phyloP scores from a whole-genome alignment of 2,329 filamentous ascomycete species.

The Neofusicoccum umdonicola region DNA sequence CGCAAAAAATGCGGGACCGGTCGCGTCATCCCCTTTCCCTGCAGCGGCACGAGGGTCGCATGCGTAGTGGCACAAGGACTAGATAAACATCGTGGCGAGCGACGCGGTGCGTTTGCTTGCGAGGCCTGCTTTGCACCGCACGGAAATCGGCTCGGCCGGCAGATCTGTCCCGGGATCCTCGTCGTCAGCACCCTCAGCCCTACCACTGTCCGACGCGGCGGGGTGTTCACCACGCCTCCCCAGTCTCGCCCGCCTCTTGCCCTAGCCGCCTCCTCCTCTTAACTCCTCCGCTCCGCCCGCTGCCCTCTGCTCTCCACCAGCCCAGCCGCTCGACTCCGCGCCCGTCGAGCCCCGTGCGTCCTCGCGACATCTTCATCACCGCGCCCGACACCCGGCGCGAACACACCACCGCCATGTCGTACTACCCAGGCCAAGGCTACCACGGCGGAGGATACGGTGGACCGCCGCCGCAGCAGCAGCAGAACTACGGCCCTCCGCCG shows the following conservation, averaged over 20 bases:
- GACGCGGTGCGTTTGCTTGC: not conserved
- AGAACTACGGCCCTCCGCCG: conserved; percentile 15
- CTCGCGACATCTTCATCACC: not conserved
- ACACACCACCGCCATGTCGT: conserved; percentile 34
- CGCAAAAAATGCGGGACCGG: not conserved
- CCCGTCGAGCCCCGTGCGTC: too few species aligned
- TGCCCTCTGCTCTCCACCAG: not conserved
- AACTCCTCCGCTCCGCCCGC: not conserved
- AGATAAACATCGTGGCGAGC: not conserved
- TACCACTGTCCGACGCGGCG: conserved; percentile 1
- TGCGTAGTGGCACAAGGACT: not conserved
- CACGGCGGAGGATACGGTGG: conserved; percentile 37
- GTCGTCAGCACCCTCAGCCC: conserved; percentile 14
- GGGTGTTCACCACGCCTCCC: conserved; percentile 4
- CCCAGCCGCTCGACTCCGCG: not conserved
- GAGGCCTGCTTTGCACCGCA: not conserved
- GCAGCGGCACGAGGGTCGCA: not conserved
- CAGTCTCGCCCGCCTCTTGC: not conserved
- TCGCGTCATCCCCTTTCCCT: conserved; percentile 3
- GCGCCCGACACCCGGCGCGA: not conserved
- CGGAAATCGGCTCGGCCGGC: conserved; percentile 14
- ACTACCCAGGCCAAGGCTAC: conserved; percentile 43
- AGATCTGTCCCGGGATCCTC: conserved; percentile 14
- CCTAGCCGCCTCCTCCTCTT: not conserved
- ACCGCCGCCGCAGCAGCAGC: conserved; percentile 38